These are phyloP conservation scores for Geum urbanum DNA, from an alignment of 306 rosid genomes.

Conservation along the genomic window DNA sequence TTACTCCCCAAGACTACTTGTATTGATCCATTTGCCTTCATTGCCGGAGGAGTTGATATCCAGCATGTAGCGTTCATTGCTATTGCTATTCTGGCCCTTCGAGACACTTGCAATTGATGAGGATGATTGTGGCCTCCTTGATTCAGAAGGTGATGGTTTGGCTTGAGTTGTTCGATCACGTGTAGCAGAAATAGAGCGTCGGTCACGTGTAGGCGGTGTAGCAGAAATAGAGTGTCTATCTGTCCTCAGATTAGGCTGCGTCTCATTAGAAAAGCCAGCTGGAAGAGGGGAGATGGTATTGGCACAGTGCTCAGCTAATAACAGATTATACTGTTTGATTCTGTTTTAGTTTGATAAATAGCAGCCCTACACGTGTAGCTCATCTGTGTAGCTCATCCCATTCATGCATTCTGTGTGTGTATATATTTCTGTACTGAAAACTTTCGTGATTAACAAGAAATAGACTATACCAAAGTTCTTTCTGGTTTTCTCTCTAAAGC, in stretches of 20 bases:
- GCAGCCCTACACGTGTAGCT: too few relatives aligned
- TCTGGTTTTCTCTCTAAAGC: too few relatives aligned
- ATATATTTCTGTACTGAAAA: too few relatives aligned
- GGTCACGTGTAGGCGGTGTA: slow-evolving; percentile 40
- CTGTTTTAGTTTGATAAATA: too few relatives aligned
- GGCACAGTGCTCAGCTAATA: too few relatives aligned
- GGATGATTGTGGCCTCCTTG: slow-evolving; percentile 43
- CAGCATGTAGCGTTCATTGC: not conserved
- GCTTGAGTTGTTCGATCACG: slow-evolving; percentile 30
- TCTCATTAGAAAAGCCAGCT: slow-evolving; percentile 39
- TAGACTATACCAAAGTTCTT: too few relatives aligned
- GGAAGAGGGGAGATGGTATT: slow-evolving; percentile 12
- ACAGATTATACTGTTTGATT: too few relatives aligned
- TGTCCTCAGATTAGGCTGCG: slow-evolving; percentile 55
- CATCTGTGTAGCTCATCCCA: too few relatives aligned
- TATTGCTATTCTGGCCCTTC: slow-evolving; percentile 41
- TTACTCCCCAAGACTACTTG: slow-evolving; percentile 51
- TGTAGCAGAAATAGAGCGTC: slow-evolving; percentile 44
- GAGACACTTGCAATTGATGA: slow-evolving; percentile 44
- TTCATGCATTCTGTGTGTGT: too few relatives aligned
- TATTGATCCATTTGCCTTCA: slow-evolving; percentile 3
- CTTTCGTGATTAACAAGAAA: too few relatives aligned
- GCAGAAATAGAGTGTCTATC: slow-evolving; percentile 47
- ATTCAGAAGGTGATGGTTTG: not conserved
- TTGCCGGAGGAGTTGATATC: not conserved